phyloP scores from a whole-genome alignment of 192 early-diverging fungal genomes.

The Dimargaris verticillata region DNA sequence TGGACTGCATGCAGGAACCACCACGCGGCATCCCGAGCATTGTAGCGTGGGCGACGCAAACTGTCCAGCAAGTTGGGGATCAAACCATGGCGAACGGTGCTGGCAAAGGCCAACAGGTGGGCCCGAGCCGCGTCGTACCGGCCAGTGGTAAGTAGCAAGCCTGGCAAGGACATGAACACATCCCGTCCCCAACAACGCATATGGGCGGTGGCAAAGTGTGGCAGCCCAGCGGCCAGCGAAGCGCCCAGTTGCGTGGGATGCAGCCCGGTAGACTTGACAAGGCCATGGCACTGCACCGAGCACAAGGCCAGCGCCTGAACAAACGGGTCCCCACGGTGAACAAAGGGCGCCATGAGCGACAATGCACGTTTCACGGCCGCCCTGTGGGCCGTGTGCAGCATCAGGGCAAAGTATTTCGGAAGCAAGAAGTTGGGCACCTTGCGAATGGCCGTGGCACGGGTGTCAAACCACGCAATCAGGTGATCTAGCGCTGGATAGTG shows the following conservation, averaged over 20 bases:
- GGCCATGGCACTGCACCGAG: conserved; percentile 70
- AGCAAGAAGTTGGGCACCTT: conserved; percentile 61
- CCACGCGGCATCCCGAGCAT: conserved; percentile 92
- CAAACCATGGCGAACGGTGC: conserved; percentile 80
- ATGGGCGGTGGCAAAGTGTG: conserved; percentile 80
- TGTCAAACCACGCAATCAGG: conserved; percentile 59
- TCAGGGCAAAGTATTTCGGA: conserved; percentile 88
- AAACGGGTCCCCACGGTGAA: conserved; percentile 44
- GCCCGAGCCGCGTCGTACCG: conserved; percentile 62
- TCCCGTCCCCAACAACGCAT: conserved; percentile 99
- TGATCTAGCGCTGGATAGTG: conserved; percentile 14
- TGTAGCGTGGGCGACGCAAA: conserved; percentile 72
- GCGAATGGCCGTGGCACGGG: conserved; percentile 54
- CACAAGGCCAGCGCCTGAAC: conserved; percentile 56
- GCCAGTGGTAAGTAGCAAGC: conserved; percentile 68
- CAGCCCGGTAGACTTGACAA: conserved; percentile 67
- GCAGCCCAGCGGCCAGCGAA: conserved; percentile 82
- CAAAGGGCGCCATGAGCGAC: conserved; percentile 33
- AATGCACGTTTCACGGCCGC: conserved; percentile 49
- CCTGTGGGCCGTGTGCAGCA: conserved; percentile 58
- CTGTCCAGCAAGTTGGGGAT: conserved; percentile 93
- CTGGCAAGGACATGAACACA: conserved; percentile 81
- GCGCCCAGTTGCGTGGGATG: conserved; percentile 37
- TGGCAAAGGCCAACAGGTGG: conserved; percentile 85
- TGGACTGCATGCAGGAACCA: conserved; percentile 88